Base-by-base conservation (phyloP, 768 basidiomycete species). In the Galerina sulciceps region DNA sequence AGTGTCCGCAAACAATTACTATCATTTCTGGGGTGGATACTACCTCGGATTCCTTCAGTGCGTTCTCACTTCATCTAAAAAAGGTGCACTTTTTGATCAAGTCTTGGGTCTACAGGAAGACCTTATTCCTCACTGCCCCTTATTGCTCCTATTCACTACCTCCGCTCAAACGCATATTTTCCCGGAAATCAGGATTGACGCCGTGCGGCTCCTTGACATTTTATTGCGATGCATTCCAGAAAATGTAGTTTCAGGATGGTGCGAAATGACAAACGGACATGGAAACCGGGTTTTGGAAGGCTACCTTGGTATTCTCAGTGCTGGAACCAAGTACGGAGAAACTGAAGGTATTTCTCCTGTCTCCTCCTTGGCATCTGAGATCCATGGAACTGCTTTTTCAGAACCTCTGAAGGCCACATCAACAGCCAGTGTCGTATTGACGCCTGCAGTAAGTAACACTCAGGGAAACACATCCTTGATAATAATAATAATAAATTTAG, bases 141-240 rank as follows among this genome's bases (percentile, higher is more conserved):
- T 87, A 0, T 77, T 98, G 5, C 78, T 98, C 20, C 84, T 99
- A 14, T 96, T 95, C 70, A 86, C 87, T 0, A 88, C 92, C 6
- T 96, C 95, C 10, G 93, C 94, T 0, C 90, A 96, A 71, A 95
- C 93, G 0, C 91, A 96, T 66, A 96, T 99, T 46, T 97, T 95
- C 71, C 95, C 95, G 18, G 94, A 96, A 71, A 94, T 98, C 59
- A 85, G 94, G 14, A 82, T 98, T 38, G 96, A 98, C 68, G 93
- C 94, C 3, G 80, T 96, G 53, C 86, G 88, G 11, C 85, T 94
- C 63, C 73, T 98, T 42, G 83, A 91, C 65, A 69, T 96, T 20
- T 80, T 94, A 40, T 79, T 97, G 3, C 85, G 89, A 37, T 67
- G 78, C 58, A 84, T 90, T 4, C 94, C 95, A 10, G 79, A 80